A percentile compares a stretch with the other conserved stretches of the same genome.
phyloP scores from a whole-genome alignment of 805 yeast genomes.

The Barnettozyma sp. region DNA sequence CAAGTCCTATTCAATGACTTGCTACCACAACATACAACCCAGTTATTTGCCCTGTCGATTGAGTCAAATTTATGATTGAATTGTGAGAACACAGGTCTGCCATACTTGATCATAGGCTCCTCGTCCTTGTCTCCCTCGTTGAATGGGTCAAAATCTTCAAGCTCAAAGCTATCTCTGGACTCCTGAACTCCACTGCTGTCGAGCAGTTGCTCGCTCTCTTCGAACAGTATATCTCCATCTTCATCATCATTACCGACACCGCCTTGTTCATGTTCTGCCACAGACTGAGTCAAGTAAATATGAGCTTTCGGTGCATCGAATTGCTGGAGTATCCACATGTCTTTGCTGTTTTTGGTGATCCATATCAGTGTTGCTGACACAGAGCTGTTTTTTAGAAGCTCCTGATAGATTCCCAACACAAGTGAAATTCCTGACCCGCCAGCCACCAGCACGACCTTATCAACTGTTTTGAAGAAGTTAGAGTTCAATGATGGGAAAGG shows the following conservation, averaged over 20 bases:
- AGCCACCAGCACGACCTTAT: conserved; percentile 46
- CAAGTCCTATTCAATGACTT: conserved; percentile 36
- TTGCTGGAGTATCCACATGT: conserved; percentile 40
- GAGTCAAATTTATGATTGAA: conserved; percentile 29
- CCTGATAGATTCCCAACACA: conserved; percentile 46
- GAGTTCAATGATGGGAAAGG: conserved; percentile 39
- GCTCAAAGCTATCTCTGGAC: conserved; percentile 18
- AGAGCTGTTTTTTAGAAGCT: conserved; percentile 27
- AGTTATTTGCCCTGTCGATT: conserved; percentile 30
- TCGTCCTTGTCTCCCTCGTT: conserved; percentile 9
- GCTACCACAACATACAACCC: conserved; percentile 60
- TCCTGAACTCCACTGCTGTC: conserved; percentile 12
- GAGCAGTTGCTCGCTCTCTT: conserved; percentile 18
- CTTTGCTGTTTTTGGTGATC: conserved; percentile 43
- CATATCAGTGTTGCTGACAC: conserved; percentile 41
- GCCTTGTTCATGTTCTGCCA: background rate
- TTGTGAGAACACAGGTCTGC: conserved; percentile 34
- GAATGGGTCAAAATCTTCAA: conserved; percentile 20
- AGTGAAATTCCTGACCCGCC: conserved; percentile 74
- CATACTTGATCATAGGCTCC: conserved; percentile 18
- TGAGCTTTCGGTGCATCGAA: conserved; percentile 31
- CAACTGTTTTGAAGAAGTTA: conserved; percentile 41
- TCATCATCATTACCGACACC: conserved; percentile 1
- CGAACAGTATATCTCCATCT: background rate
- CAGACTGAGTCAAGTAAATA: conserved; percentile 33